A percentile compares a stretch with the other conserved stretches of the same genome.
These are phyloP conservation scores for Syzygium malaccense DNA, from an alignment of 441 rosid species.

Conservation along the genomic window DNA sequence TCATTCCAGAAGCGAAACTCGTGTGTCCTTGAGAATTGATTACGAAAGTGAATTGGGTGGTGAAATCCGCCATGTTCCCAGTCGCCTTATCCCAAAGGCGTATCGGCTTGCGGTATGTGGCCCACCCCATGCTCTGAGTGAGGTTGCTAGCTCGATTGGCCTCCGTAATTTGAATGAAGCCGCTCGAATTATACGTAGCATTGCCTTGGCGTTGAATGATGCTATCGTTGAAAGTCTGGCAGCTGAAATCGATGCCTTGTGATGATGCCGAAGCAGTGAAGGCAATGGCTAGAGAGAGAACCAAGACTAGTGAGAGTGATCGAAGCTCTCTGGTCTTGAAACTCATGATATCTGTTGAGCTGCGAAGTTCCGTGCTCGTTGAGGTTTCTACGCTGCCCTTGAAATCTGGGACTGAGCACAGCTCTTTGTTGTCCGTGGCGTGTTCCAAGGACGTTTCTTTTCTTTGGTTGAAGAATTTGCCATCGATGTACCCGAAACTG, in stretches of 20 bases:
- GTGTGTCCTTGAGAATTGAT: fast-evolving
- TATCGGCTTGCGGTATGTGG: not conserved
- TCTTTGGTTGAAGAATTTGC: too few species aligned
- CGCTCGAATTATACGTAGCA: fast-evolving
- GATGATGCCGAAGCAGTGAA: not conserved
- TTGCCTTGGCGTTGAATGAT: not conserved
- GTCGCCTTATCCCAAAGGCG: not conserved
- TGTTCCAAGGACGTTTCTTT: too few species aligned
- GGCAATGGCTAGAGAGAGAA: not conserved
- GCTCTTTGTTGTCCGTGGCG: not conserved
- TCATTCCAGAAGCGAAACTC: not conserved
- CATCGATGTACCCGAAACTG: too few species aligned
- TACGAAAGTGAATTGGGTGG: not conserved
- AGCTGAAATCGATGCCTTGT: not conserved
- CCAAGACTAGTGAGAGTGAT: not conserved
- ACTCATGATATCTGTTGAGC: not conserved
- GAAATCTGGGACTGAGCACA: not conserved
- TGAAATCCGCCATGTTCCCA: not conserved
- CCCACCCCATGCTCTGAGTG: fast-evolving
- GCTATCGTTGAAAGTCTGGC: not conserved
- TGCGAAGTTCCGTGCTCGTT: not conserved
- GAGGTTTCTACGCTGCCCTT: not conserved
- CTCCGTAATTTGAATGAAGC: not conserved
- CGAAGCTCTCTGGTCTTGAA: not conserved
- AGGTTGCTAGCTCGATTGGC: too few species aligned